These are phyloP conservation scores for Globisporangium acanthophoron DNA, from an alignment of 352 stramenopile species.

Conservation along the genomic window DNA sequence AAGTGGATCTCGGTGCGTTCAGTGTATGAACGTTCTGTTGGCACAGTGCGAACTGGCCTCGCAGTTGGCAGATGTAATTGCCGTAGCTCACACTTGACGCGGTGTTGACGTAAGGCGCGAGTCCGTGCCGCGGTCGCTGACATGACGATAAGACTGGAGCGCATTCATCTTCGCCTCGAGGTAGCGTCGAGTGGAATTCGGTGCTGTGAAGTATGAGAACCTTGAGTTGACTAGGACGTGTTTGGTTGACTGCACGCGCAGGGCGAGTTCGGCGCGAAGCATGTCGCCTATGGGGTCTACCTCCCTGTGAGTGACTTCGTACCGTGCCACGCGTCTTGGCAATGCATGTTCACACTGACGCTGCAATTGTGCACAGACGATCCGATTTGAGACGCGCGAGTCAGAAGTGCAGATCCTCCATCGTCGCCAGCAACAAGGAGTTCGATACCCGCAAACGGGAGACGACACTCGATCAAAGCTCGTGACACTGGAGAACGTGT, in stretches of 20 bases:
- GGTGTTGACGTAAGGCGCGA: conserved; percentile 24
- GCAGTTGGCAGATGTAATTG: not conserved
- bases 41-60: not conserved
- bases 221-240: not conserved
- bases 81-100: not conserved
- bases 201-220: not conserved
- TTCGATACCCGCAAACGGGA: conserved; percentile 30
- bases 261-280: conserved; percentile 31
- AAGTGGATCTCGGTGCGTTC: conserved; percentile 55
- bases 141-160: conserved; percentile 57
- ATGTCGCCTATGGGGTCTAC: conserved; percentile 52
- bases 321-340: no score
- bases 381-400: conserved; percentile 47
- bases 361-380: conserved; percentile 20
- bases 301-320: conserved; percentile 19
- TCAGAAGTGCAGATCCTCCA: conserved; percentile 58
- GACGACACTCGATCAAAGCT: conserved; percentile 44
- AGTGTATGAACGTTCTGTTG: not conserved
- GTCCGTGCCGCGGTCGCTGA: conserved; percentile 40
- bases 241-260: conserved; percentile 6
- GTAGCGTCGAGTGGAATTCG: conserved; percentile 12
- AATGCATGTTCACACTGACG: not conserved
- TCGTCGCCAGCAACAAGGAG: conserved; percentile 41
- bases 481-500: conserved; percentile 52
- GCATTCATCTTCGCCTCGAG: conserved; percentile 65